These are phyloP conservation scores for Lentinus brumalis DNA, from an alignment of 768 basidiomycete species.

Conservation along the genomic window DNA sequence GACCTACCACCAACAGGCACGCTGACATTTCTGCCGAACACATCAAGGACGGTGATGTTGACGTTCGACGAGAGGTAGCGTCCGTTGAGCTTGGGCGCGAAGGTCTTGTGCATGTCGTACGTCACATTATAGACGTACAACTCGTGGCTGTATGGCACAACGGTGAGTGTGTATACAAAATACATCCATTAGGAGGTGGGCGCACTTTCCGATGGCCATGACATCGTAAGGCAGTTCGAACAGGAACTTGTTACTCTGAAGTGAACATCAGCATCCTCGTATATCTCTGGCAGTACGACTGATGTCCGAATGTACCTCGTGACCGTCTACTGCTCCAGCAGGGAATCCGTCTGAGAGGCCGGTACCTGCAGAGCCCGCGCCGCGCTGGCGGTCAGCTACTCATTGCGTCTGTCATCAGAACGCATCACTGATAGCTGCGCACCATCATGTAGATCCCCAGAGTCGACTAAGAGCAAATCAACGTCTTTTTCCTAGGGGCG, in stretches of 20 bases:
- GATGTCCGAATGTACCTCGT: constrained; percentile 49
- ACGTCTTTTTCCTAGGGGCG: constrained; percentile 59
- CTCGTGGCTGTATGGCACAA: constrained; percentile 60
- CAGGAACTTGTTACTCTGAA: constrained; percentile 75
- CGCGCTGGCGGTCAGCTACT: too few species aligned
- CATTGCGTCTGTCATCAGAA: too few species aligned
- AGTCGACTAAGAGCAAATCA: constrained; percentile 84
- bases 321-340: constrained; percentile 67
- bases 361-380: constrained; percentile 47
- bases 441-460: constrained; percentile 80
- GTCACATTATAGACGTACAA: constrained; percentile 71
- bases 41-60: constrained; percentile 71
- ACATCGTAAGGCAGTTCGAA: constrained; percentile 79
- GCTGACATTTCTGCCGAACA: constrained; percentile 36
- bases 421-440: not conserved
- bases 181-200: too few species aligned
- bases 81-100: constrained; percentile 65
- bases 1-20: constrained; percentile 48
- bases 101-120: constrained; percentile 72
- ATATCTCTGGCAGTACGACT: too few species aligned
- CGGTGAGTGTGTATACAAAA: too few species aligned
- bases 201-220: constrained; percentile 83
- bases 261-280: too few species aligned
- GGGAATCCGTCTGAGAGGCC: constrained; percentile 79
- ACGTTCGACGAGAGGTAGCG: constrained; percentile 84